Evolutionary conservation across 1,284 basidiomycete species (phyloP), one percentile per base, ranked within the genome.

Genomic region (Fomitopsis palustris): DNA sequence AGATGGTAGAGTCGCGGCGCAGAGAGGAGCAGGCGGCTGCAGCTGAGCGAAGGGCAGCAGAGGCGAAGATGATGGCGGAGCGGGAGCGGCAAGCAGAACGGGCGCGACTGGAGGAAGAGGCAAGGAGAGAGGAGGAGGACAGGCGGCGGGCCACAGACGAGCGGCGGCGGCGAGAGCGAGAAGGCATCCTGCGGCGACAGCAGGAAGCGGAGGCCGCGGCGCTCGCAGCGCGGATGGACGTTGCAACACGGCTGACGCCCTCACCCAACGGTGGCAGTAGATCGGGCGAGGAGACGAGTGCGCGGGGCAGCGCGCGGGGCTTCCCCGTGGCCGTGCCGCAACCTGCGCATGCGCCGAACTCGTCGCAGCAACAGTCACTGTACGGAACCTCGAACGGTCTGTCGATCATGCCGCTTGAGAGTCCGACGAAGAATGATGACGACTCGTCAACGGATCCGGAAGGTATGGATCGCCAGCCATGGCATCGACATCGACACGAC

Each of bases 101-200:
- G 61, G 62, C 66, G 27, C 56, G 65, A 33, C 56, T 65, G 27
- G 69, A 68, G 17, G 71, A 69, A 8, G 68, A 69, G 63, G 53
- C 69, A 64, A 53, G 71, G 65, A 59, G 64, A 47, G 70, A 70
- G 41, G 63, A 64, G 12, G 65, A 57, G 63, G 64, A 63, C 55
- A 61, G 65, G 58, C 60, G 45, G 64, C 66, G 60, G 59, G 57
- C 59, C 52, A 62, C 67, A 53, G 62, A 72, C 70, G 57, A 69
- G 62, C 55, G 70, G 66, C 77, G 75, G 39, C 65, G 66, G 43
- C 70, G 72, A 55, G 81, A 83, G 60, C 77, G 79, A 42, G 79
- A 79, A 5, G 79, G 77, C 1, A 82, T 82, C 54, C 21, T 74
- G n/a, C 77, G 69, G 38, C 72, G 79, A 51, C 81, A 82, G 62